Conservation (phyloP, 495 filamentous ascomycete genomes). For the Gamarada debralockiae region DNA sequence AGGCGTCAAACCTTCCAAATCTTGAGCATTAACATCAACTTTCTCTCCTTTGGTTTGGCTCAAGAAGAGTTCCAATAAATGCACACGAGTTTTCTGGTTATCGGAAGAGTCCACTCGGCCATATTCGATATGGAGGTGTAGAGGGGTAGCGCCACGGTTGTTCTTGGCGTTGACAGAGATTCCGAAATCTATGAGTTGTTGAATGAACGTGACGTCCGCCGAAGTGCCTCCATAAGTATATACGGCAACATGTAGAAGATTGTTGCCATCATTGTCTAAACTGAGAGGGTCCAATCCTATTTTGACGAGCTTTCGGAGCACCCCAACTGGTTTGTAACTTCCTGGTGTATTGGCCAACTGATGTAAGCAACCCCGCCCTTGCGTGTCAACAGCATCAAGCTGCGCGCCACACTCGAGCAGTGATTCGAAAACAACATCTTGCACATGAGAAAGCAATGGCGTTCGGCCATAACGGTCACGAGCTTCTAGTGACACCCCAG, state of each 20-base stretch:
- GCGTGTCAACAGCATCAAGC: slow-evolving; percentile 4
- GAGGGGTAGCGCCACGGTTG: slow-evolving; percentile 13
- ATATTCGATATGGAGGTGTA: slow-evolving; percentile 6
- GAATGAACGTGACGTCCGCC: not conserved
- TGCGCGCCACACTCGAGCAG: slow-evolving; percentile 14
- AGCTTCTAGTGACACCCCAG: slow-evolving; percentile 22
- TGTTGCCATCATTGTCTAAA: slow-evolving; percentile 14
- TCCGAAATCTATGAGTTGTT: slow-evolving; percentile 9
- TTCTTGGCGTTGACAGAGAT: slow-evolving; percentile 18
- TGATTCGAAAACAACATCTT: slow-evolving; percentile 1
- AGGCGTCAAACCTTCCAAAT: slow-evolving; percentile 14
- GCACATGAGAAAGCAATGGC: slow-evolving; percentile 3
- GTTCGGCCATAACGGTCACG: slow-evolving; percentile 20
- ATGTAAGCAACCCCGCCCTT: slow-evolving; percentile 8
- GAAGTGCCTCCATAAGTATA: not conserved
- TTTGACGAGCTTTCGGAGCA: not conserved
- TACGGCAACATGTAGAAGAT: not conserved
- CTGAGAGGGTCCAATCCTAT: not conserved
- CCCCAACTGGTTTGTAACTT: not conserved
- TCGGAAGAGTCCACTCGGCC: not conserved
- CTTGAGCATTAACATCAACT: slow-evolving; percentile 19
- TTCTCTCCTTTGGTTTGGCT: not conserved
- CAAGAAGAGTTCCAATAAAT: not conserved
- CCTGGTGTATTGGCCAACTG: too few species aligned
- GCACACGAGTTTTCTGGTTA: not conserved